phyloP scores from a whole-genome alignment of 2,329 filamentous ascomycete species.

The Xylaria sp. region DNA sequence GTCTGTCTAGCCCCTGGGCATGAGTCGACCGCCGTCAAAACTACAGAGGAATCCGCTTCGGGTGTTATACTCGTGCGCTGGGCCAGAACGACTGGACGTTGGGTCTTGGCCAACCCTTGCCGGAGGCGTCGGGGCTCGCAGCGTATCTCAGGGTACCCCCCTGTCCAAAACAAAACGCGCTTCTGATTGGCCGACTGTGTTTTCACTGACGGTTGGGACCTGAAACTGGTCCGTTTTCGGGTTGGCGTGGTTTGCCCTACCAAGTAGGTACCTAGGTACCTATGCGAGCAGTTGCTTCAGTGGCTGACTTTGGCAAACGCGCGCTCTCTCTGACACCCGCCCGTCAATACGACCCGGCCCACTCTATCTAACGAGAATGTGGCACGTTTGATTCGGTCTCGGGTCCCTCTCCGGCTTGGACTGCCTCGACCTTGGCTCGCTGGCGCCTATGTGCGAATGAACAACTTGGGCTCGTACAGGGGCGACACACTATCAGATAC shows the following conservation, averaged over 20 bases:
- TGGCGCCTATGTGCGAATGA: slow-evolving; percentile 9
- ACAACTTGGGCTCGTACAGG: background rate
- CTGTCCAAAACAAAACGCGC: slow-evolving; percentile 13
- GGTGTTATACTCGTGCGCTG: too few relatives aligned
- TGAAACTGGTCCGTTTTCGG: background rate
- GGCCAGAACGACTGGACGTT: slow-evolving; percentile 19
- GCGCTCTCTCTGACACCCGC: slow-evolving; percentile 2
- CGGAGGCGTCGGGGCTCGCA: slow-evolving; percentile 7
- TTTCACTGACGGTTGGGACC: background rate
- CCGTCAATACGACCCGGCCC: background rate
- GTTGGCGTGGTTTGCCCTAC: background rate
- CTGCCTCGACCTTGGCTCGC: background rate
- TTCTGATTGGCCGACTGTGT: slow-evolving; percentile 26
- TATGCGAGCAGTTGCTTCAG: slow-evolving; percentile 1
- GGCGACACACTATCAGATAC: background rate
- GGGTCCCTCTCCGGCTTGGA: slow-evolving; percentile 4
- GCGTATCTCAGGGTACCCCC: slow-evolving; percentile 23
- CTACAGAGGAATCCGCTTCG: background rate
- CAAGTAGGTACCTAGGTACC: too few relatives aligned
- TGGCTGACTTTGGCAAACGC: slow-evolving; percentile 19
- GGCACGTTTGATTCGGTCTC: slow-evolving; percentile 24
- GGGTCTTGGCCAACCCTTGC: background rate
- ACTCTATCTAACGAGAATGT: background rate
- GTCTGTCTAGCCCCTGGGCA: background rate
- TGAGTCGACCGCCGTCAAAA: background rate